These are phyloP conservation scores for Cryphonectria carpinicola DNA, from an alignment of 2,329 filamentous ascomycete species.

Conservation along the genomic window DNA sequence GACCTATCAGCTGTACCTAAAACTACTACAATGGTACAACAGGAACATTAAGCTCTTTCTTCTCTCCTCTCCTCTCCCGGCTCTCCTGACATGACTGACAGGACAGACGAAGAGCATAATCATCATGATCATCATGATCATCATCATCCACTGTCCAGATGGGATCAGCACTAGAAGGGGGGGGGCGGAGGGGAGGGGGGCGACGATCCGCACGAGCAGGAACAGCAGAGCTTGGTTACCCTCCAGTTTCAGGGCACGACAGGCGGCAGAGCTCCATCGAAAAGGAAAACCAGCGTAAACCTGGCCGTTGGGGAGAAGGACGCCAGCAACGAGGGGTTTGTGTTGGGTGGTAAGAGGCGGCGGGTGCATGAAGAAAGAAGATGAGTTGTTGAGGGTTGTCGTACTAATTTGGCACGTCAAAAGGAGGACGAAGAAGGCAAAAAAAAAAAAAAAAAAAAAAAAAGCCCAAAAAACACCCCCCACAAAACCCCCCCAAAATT, in stretches of 20 bases:
- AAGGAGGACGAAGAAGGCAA: background rate
- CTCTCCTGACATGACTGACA: background rate
- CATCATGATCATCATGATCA: background rate
- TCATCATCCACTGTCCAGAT: background rate
- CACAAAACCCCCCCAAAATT: too few species aligned
- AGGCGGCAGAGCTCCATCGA: background rate
- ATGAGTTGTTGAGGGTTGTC: too few species aligned
- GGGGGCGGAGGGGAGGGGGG: background rate
- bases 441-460: too few species aligned
- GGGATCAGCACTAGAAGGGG: conserved; percentile 1
- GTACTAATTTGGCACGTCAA: background rate
- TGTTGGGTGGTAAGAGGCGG: background rate
- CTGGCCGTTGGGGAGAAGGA: background rate
- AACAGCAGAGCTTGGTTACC: background rate
- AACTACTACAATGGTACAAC: background rate
- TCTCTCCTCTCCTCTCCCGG: background rate
- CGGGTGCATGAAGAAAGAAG: too few species aligned
- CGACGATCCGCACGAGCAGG: background rate
- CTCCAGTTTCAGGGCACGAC: background rate
- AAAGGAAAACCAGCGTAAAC: too few species aligned
- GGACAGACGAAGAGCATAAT: background rate
- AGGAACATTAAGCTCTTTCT: background rate
- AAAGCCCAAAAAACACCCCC: too few species aligned
- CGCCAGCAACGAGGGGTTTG: background rate
- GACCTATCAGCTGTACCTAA: background rate